Base-by-base conservation (phyloP, 2,329 filamentous ascomycete genomes). In the Ceratocystis variospora region DNA sequence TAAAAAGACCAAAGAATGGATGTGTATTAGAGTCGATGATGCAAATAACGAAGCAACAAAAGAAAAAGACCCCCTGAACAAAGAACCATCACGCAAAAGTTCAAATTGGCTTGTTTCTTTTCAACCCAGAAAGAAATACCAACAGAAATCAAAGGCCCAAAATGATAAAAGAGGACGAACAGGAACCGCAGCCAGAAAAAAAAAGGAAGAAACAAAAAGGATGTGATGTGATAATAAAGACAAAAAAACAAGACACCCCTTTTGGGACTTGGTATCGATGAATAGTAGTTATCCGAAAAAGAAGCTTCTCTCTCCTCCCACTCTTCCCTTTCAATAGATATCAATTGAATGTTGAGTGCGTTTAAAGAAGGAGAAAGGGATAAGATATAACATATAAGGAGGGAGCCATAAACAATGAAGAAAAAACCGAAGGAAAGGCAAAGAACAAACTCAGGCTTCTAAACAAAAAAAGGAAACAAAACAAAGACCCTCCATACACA, bases 101-200 rank as follows among this genome's bases (percentile, higher is more conserved):
- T 59, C 28, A n/a, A 59, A 31, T 33, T 28, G 12, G 19, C 25
- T 50, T 10, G n/a, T 50, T 17, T 25, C 12, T n/a, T n/a, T 33
- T 37, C 53, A 59, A 17, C 28, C 53, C 28, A 8, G 7, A 33
- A 59, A 33, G 53, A 59, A 59, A 33, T 17, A 31, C 7, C 15
- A 59, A 55, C 37, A 48, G 28, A 46, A 59, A 28, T 12, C 33
- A n/a, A 41, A 45, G 41, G 28, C 66, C 61, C 61, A 50, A 31
- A 64, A 67, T 66, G 37, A 19, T 19, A 6, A 53, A 53, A 53
- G 25, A 28, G 48, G 19, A 66, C 62, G 17, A 65, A 61, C 17
- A 64, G 50, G 55, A 66, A 55, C 28, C 63, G 59, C 45, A 33
- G 50, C 33, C 33, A 22, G 50, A 5, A 63, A 33, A 63, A 33